A percentile compares a stretch with the other conserved stretches of the same genome.
phyloP scores from a whole-genome alignment of 768 basidiomycete species.

The Boletus speciosus region DNA sequence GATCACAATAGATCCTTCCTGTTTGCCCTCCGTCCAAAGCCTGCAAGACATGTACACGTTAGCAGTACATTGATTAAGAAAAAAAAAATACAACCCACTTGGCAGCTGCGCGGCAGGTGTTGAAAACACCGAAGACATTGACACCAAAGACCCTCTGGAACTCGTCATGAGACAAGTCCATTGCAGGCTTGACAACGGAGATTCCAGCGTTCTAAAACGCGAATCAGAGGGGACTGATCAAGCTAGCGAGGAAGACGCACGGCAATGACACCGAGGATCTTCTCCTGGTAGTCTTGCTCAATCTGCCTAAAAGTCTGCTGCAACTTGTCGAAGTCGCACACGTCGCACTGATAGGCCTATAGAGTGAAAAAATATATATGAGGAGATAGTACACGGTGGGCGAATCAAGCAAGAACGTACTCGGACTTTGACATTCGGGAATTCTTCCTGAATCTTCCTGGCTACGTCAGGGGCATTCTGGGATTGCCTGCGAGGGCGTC shows the following conservation, averaged over 20 bases:
- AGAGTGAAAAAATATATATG: too few relatives aligned
- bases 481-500: constrained; percentile 36
- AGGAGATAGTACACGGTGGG: neutral
- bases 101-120: constrained; percentile 55
- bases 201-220: constrained; percentile 53
- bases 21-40: constrained; percentile 38
- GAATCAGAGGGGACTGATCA: neutral
- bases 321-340: constrained; percentile 45
- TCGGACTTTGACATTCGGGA: constrained; percentile 40
- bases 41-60: constrained; percentile 22
- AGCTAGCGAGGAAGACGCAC: constrained; percentile 26
- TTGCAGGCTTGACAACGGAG: constrained; percentile 58
- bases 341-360: constrained; percentile 65
- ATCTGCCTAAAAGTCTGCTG: constrained; percentile 45
- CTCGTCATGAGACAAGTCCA: constrained; percentile 53
- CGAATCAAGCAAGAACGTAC: constrained; percentile 6
- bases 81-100: constrained; percentile 33
- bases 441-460: constrained; percentile 43
- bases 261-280: constrained; percentile 54
- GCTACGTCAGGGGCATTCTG: constrained; percentile 48
- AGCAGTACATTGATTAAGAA: fast-evolving
- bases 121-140: constrained; percentile 68
- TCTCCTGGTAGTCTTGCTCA: constrained; percentile 25
- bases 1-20: constrained; percentile 56
- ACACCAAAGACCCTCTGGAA: constrained; percentile 53